Base-by-base conservation (phyloP, 2,329 filamentous ascomycete genomes). In the Teratosphaeria nubilosa region DNA sequence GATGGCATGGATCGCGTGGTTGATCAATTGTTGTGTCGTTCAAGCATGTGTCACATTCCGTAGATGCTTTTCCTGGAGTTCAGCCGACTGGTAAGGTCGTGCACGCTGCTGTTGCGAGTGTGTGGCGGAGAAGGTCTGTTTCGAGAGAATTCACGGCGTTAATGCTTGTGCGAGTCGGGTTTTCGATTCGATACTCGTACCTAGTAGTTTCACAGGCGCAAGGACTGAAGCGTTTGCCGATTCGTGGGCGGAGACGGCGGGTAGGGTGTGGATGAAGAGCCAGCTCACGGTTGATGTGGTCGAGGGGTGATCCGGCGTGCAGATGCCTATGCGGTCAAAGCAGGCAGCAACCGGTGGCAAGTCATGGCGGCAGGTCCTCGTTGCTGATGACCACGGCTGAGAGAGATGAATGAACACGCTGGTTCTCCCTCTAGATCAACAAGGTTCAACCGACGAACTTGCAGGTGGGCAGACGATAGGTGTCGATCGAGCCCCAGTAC, bases 401-500 rank as follows among this genome's bases (percentile, higher is more conserved):
- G 48, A 52, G 27, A 22, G 50, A 7, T 30, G 14, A 52, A 16
- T 2, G 13, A 4, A 7, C 3, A 16, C 14, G 13, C 5, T 24
- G 14, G 16, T 25, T 25, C 50, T 16, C n/a, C n/a, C n/a, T n/a
- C n/a, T n/a, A n/a, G n/a, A n/a, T n/a, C n/a, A n/a, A n/a, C 24
- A 56, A 7, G 10, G 41, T 37, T 77, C 77, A 88, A 61, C 82
- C 83, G 74, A 91, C 80, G 66, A 91, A 89, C 54, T 80, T 87
- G 75, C 87, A 91, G 52, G 84, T 80, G 1, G 89, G 89, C 64
- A 92, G 75, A 56, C 83, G 82, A 72, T 94, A 94, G 65, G 81
- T 85, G 61, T 90, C 84, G 56, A 97, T 78, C 30, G 56, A 64
- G 31, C 87, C 88, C 91, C 92, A 97, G 72, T 97, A 97, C 59